Evolutionary conservation across 352 stramenopile species (phyloP), one percentile per base, ranked within the genome.

Genomic region (Globisporangium heterothallicum): DNA sequence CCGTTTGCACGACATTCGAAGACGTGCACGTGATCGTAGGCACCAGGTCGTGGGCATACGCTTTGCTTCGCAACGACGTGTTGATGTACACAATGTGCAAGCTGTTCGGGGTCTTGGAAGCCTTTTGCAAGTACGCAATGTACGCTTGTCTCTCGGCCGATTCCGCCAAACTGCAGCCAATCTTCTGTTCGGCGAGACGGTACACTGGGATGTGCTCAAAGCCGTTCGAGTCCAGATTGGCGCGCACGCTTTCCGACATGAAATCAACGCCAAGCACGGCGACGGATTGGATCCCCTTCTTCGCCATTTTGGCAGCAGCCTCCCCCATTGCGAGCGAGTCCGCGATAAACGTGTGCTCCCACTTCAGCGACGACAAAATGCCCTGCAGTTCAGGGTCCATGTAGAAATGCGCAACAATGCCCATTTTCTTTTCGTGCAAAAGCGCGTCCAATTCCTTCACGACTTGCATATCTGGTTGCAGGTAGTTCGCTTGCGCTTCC

Each of bases 1-100:
- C 92, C 2, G 95, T 99, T 68, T 97, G 78, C 49, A 99, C 72
- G 21, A 99, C 95, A 69, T 99, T 99, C 19, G 82, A 97, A 13
- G 80, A 97, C 42, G 95, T 99, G 68, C 95, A 99, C 27, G 95
- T 98, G 56, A 98, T 98, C 6, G 95, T 99, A 6, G 95, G 95
- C 26, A 98, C 84, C 29, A 98, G 79, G 35, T 91, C 86, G 42
- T 93, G 86, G n/a, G 81, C 81, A 19, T 96, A 84, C 13, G 95
- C 95, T 72, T 99, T 99, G 63, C 93, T 98, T 48, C 97, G 88
- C 48, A 98, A 76, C 42, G 86, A 97, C 22, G 95, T 99, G 73
- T 99, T 99, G 66, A 99, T 99, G 80, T 99, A 99, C 49, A 99
- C 88, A 13, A 99, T 92, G 70, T 99, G 95, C 25, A 99, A 65